Base-by-base conservation (phyloP, 2,329 filamentous ascomycete species). In the Fusarium gaditjirri region DNA sequence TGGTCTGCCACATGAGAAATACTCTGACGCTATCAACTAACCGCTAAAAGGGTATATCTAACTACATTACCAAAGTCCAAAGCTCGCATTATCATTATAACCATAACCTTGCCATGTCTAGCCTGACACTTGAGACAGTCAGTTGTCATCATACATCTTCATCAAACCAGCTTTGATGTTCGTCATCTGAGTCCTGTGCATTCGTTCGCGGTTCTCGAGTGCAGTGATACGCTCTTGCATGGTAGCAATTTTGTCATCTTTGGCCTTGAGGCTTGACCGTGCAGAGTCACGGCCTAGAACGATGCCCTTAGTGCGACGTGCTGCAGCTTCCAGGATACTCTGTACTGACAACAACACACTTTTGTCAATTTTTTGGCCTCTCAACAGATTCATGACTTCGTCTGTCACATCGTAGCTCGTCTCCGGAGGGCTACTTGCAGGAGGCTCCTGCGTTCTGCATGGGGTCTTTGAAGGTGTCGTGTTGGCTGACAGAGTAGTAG, bases 251-350 rank as follows among this genome's bases (percentile, higher is more conserved):
- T 76, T 78, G n/a, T 76, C 76, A 35, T 95, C 91, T 71, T 90
- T 91, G 8, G 86, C 84, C 76, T 89, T 90, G 38, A 93, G 77
- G 8, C 86, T 87, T 13, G 87, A 79, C n/a, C 93, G 83, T 7
- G 88, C 86, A 11, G 91, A 87, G 66, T 95, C 92, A 5, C 92
- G 84, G 1, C 92, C 91, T 68, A 87, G 87, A 42, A 85, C 84
- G 25, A 93, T 84, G 0, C 92, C 93, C 74, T 87, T 88, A 1
- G 86, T 85, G 56, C 85, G 86, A 56, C 90, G 81, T 21, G 88
- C 87, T 71, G 93, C 86, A 47, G 82, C 86, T 39, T 86, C 83
- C 36, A 93, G 82, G 12, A 88, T 73, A 29, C 72, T 65, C 2
- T 80, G 78, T 4, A 92, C 78, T 27, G 77, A 80, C 4, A 72